Evolutionary conservation across 768 basidiomycete genomes (phyloP), one percentile per base, ranked within the genome.

Genomic region (Lentinus brumalis): DNA sequence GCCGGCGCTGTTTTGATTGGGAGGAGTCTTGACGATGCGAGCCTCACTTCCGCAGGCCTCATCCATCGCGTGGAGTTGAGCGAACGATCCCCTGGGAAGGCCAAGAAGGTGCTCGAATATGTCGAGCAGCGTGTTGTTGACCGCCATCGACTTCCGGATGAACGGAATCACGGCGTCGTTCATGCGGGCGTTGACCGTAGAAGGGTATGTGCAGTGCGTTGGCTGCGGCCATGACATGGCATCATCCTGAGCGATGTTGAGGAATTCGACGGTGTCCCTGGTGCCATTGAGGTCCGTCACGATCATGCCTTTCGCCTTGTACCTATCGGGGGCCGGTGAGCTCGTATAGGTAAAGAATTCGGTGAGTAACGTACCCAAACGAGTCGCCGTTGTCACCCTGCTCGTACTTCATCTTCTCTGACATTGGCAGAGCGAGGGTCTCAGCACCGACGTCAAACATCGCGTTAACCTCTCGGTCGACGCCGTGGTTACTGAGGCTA

Each of bases 201-300:
- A 67, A 0, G 87, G 88, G 66, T 91, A 91, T 0, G 78, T 76
- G 26, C 86, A 79, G 26, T 83, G 80, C 5, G 76, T 78, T 21
- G 79, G 73, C 0, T 70, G 62, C 0, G 88, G 89, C 75, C 80
- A 89, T 0, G 84, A 80, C 0, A 90, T 68, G 0, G 79, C 86
- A 63, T 91, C 89, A 67, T 91, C 88, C 67, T 88, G 87, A 0
- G 87, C 76, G 35, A 89, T 71, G 66, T 88, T 88, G 59, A 89
- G 76, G 70, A 87, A 88, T 67, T 89, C 86, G 3, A 80, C 77
- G 0, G 78, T 79, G 67, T 89, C 88, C 16, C 70, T 65, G 50
- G 78, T 78, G 42, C 88, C 88, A 11, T 75, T 76, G 21, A 83
- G 81, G 66, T 90, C 86, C 4, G 85, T 82, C 2, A 84, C 86